Conservation (phyloP, 306 rosid genomes). For the Sicyos edulis region DNA sequence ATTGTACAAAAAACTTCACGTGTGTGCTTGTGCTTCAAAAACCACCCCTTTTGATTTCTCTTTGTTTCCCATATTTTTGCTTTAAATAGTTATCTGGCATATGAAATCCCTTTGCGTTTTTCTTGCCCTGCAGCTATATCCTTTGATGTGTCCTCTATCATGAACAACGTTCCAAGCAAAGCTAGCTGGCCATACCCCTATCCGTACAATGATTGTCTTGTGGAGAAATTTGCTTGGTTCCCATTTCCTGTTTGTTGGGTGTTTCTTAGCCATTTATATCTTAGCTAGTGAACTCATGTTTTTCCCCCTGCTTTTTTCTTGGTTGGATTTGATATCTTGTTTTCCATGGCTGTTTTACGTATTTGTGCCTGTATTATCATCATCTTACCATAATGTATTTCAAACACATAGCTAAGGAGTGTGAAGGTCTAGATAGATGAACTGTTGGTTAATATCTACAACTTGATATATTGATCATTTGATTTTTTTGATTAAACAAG, state of each 20-base stretch:
- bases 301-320: background rate
- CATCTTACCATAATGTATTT: background rate
- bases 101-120: slow-evolving; percentile 27
- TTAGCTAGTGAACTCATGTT: background rate
- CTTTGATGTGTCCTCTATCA: slow-evolving; percentile 43
- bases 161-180: slow-evolving; percentile 52
- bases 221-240: background rate
- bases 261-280: slow-evolving; percentile 16
- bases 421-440: background rate
- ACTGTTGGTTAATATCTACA: no score
- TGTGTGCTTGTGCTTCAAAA: slow-evolving; percentile 29
- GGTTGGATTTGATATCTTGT: background rate
- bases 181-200: slow-evolving; percentile 32
- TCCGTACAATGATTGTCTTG: slow-evolving; percentile 33
- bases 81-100: slow-evolving; percentile 22
- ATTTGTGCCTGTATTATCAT: background rate
- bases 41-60: background rate
- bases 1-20: slow-evolving; percentile 28
- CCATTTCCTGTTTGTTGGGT: slow-evolving; percentile 17
- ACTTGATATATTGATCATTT: no score
- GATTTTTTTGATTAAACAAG: no score
- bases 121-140: slow-evolving; percentile 30
- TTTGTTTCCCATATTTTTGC: slow-evolving; percentile 7
- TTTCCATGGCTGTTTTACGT: background rate
- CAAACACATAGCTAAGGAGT: background rate